Evolutionary conservation across 2,329 filamentous ascomycete species (phyloP).

Genomic region (Xylaria sp.): DNA sequence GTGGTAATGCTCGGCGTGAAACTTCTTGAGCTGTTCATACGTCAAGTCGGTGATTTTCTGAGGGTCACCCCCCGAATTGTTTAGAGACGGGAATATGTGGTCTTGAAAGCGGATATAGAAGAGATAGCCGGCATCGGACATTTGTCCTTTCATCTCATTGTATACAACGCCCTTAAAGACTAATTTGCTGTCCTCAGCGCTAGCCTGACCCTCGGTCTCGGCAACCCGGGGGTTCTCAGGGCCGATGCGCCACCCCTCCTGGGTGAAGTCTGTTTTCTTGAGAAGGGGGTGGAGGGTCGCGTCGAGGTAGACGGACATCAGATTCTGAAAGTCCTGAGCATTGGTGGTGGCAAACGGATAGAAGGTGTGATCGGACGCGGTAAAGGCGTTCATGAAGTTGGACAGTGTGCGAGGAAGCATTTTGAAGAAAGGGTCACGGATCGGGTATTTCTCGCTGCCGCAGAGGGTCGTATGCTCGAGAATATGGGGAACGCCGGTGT

Average conservation of each 20-base stretch:
- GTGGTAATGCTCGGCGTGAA: constrained; percentile 94
- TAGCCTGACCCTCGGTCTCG: constrained; percentile 55
- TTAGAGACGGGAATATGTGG: constrained; percentile 90
- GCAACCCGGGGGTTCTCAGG: constrained; percentile 83
- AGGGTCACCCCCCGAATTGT: constrained; percentile 97
- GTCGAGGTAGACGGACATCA: constrained; percentile 96
- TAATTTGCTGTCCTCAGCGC: constrained; percentile 71
- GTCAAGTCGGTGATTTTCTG: constrained; percentile 96
- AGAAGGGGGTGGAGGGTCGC: constrained; percentile 90
- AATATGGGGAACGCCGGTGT: constrained; percentile 96
- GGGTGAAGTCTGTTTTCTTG: constrained; percentile 90
- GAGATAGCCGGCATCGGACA: constrained; percentile 95
- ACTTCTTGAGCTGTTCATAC: constrained; percentile 86
- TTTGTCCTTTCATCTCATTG: constrained; percentile 99
- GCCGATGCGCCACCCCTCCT: constrained; percentile 96
- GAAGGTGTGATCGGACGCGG: constrained; percentile 93
- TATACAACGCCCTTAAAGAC: constrained; percentile 99
- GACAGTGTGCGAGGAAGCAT: constrained; percentile 98
- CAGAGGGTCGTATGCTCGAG: constrained; percentile 97
- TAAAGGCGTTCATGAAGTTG: constrained; percentile 99
- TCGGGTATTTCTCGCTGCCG: constrained; percentile 96
- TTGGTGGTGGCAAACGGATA: constrained; percentile 99
- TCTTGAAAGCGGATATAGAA: constrained; percentile 97
- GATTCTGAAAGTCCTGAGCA: constrained; percentile 91
- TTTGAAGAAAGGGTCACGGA: constrained; percentile 99